Conservation (phyloP, 306 rosid genomes). For the Vicia faba region DNA sequence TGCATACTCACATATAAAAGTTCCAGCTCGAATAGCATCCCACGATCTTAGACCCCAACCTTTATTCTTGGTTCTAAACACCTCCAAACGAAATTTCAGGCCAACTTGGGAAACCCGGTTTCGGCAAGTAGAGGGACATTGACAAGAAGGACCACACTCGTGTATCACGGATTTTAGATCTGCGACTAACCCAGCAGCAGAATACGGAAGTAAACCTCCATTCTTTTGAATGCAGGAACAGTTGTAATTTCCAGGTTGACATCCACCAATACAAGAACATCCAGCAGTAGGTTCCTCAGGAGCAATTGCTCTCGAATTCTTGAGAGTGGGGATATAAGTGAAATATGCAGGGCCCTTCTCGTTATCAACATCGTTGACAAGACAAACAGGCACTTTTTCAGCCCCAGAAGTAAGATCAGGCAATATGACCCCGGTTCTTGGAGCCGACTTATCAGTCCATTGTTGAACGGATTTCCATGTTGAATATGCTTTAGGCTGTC, state of each 20-base stretch:
- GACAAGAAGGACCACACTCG: constrained; percentile 86
- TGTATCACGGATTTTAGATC: constrained; percentile 64
- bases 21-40: constrained; percentile 92
- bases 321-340: constrained; percentile 65
- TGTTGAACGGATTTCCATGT: constrained; percentile 75
- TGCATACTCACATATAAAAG: constrained; percentile 85
- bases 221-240: constrained; percentile 80
- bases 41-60: constrained; percentile 97
- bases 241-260: constrained; percentile 55
- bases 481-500: constrained; percentile 69
- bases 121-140: constrained; percentile 77
- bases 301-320: constrained; percentile 56
- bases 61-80: constrained; percentile 68
- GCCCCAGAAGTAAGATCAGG: constrained; percentile 92
- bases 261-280: constrained; percentile 77
- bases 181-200: constrained; percentile 58
- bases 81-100: constrained; percentile 75
- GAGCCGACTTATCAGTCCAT: constrained; percentile 64
- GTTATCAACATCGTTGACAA: constrained; percentile 84
- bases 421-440: constrained; percentile 76
- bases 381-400: constrained; percentile 83
- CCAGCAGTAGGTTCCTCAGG: constrained; percentile 58
- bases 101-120: constrained; percentile 77
- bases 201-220: constrained; percentile 65
- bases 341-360: constrained; percentile 97